phyloP scores from a whole-genome alignment of 1,139 yeast genomes.

The Yamadazyma mexicana region DNA sequence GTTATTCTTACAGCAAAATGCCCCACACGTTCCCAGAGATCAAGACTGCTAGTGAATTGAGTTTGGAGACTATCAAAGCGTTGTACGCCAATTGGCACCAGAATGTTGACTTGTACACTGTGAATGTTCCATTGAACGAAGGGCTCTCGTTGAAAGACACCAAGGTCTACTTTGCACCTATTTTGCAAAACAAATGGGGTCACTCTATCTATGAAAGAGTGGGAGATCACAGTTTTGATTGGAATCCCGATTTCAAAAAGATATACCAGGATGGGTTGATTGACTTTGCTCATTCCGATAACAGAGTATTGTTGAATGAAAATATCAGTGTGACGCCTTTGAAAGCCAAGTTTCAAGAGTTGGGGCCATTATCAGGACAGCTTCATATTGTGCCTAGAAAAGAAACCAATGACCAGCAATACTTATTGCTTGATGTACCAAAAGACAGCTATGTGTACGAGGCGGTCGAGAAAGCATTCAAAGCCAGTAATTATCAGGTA shows the following conservation, averaged over 20 bases:
- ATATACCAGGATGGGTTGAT: constrained; percentile 62
- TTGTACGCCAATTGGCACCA: constrained; percentile 45
- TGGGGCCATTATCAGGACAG: constrained; percentile 58
- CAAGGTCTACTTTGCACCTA: constrained; percentile 69
- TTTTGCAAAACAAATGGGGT: constrained; percentile 75
- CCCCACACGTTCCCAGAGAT: constrained; percentile 56
- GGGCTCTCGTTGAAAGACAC: constrained; percentile 52
- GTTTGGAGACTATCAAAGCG: constrained; percentile 62
- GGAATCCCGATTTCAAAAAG: constrained; percentile 81
- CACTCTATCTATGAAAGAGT: constrained; percentile 48
- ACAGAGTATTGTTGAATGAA: constrained; percentile 50
- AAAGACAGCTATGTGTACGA: constrained; percentile 55
- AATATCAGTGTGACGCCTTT: constrained; percentile 80
- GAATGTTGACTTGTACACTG: constrained; percentile 69
- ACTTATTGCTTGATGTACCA: constrained; percentile 34
- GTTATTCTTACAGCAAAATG: constrained; percentile 70
- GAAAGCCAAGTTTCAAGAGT: constrained; percentile 67
- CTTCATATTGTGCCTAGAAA: constrained; percentile 34
- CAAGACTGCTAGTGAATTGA: constrained; percentile 64
- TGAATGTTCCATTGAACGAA: constrained; percentile 75
- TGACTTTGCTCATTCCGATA: constrained; percentile 56
- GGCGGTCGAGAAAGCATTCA: constrained; percentile 50
- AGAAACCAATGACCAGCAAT: constrained; percentile 6
- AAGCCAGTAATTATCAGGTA: constrained; percentile 25
- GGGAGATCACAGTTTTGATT: constrained; percentile 47